phyloP scores from a whole-genome alignment of 169 alveolate genomes.

The Eimeria sp. region DNA sequence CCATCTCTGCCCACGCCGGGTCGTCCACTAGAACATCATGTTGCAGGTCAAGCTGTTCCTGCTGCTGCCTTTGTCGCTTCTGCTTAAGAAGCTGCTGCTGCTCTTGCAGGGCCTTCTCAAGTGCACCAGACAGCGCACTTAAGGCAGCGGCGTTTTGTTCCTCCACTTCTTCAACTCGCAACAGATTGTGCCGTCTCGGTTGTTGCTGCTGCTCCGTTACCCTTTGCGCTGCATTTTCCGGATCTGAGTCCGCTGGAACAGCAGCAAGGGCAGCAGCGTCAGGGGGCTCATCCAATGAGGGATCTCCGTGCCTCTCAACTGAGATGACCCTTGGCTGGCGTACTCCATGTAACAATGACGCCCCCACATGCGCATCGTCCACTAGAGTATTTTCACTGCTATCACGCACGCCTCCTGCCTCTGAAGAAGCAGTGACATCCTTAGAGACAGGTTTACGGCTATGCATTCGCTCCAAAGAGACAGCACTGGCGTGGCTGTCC shows the following conservation, averaged over 20 bases:
- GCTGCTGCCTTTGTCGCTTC: conserved; percentile 16
- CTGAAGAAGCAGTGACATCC: background rate
- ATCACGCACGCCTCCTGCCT: background rate
- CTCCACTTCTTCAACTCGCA: background rate
- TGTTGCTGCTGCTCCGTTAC: conserved; percentile 7
- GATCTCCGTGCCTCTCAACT: background rate
- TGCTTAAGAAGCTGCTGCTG: conserved; percentile 49
- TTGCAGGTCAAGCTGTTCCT: background rate
- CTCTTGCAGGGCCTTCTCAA: conserved; percentile 18
- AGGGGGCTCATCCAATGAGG: background rate
- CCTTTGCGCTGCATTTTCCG: background rate
- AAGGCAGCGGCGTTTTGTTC: conserved; percentile 9
- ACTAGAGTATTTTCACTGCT: background rate
- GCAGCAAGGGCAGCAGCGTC: conserved; percentile 18
- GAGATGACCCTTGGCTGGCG: background rate
- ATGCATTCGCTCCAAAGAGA: background rate
- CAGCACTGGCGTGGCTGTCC: background rate
- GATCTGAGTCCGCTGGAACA: background rate
- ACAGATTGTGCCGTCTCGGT: background rate
- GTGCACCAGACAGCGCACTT: conserved; percentile 24
- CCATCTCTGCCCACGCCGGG: conserved; percentile 1
- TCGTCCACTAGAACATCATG: conserved; percentile 9
- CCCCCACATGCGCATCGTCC: background rate
- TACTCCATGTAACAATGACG: background rate
- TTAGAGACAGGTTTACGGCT: background rate